These are phyloP conservation scores for Coemansia sp. DNA, from an alignment of 192 early-diverging fungal genomes.

Conservation along the genomic window DNA sequence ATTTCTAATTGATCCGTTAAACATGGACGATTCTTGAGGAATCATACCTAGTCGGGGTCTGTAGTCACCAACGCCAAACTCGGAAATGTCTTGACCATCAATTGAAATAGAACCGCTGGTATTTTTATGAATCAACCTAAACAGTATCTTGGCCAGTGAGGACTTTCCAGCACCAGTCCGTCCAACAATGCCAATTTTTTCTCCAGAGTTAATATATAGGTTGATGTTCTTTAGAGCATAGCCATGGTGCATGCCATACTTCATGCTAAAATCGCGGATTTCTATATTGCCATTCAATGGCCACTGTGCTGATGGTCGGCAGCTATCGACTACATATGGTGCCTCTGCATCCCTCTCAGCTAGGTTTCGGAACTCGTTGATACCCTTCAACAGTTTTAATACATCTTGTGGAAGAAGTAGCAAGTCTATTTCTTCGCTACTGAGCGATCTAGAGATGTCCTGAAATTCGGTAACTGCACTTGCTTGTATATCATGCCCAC, in stretches of 20 bases:
- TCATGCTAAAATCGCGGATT: constrained; percentile 30
- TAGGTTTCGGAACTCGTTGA: background rate
- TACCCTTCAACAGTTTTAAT: background rate
- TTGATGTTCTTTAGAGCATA: constrained; percentile 45
- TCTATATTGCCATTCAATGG: constrained; percentile 26
- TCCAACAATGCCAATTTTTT: constrained; percentile 64
- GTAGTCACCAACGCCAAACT: constrained; percentile 68
- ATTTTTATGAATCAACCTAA: constrained; percentile 65
- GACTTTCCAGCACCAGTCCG: constrained; percentile 68
- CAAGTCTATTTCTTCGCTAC: too few species aligned
- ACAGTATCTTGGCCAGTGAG: constrained; percentile 59
- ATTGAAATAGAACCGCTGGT: constrained; percentile 62
- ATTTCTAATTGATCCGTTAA: constrained; percentile 62
- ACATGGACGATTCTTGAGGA: constrained; percentile 69
- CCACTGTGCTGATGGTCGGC: constrained; percentile 17
- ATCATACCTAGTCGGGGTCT: constrained; percentile 56
- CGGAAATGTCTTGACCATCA: constrained; percentile 74
- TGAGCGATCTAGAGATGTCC: background rate
- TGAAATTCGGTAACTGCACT: background rate
- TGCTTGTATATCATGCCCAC: too few species aligned
- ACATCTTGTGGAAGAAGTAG: too few species aligned
- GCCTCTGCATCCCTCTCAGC: constrained; percentile 7
- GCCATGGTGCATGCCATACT: constrained; percentile 15
- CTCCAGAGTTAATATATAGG: constrained; percentile 56
- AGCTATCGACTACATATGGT: constrained; percentile 7